These are phyloP conservation scores for Pestalotiopsis sp. DNA, from an alignment of 2,329 filamentous ascomycete species.

Conservation along the genomic window DNA sequence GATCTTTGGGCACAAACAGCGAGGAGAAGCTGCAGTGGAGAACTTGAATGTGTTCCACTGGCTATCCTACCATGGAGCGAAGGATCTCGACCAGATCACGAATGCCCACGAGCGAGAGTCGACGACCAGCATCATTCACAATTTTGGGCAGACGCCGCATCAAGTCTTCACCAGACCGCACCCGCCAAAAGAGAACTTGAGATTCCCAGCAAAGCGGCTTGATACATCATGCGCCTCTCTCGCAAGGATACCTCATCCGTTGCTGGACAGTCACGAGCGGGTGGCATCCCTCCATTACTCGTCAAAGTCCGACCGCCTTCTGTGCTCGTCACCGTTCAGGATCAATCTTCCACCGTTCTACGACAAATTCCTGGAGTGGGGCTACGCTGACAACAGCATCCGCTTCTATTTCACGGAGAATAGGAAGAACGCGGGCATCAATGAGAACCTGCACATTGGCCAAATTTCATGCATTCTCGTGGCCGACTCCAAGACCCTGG, in stretches of 20 bases:
- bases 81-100: constrained; percentile 85
- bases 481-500: constrained; percentile 84
- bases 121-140: constrained; percentile 95
- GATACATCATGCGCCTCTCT: constrained; percentile 78
- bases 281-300: constrained; percentile 80
- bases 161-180: constrained; percentile 88
- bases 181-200: constrained; percentile 68
- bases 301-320: constrained; percentile 75
- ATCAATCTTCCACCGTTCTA: constrained; percentile 84
- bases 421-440: constrained; percentile 79
- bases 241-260: constrained; percentile 74
- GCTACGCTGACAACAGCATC: constrained; percentile 88
- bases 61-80: constrained; percentile 90
- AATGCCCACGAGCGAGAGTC: constrained; percentile 85
- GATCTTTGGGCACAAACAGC: constrained; percentile 91
- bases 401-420: constrained; percentile 87
- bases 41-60: constrained; percentile 95
- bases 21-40: constrained; percentile 87
- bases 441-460: constrained; percentile 90
- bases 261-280: constrained; percentile 75
- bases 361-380: constrained; percentile 94
- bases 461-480: constrained; percentile 83
- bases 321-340: constrained; percentile 81
- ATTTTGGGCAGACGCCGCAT: constrained; percentile 96
- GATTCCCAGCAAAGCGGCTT: constrained; percentile 66